These are phyloP conservation scores for Phialocephala subalpina DNA, from an alignment of 2,329 filamentous ascomycete species.

Conservation along the genomic window DNA sequence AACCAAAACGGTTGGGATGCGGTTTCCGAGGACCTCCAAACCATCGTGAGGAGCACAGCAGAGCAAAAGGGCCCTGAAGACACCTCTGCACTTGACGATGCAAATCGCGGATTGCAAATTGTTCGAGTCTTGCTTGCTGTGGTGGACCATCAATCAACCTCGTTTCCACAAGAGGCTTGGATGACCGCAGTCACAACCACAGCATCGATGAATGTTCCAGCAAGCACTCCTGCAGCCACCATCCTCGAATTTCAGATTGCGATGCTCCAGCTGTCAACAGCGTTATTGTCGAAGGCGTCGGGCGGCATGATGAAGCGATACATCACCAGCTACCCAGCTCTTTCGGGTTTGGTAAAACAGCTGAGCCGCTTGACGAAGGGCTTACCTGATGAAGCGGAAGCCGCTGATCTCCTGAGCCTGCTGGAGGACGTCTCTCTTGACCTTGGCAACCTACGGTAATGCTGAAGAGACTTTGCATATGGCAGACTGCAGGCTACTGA, in stretches of 20 bases:
- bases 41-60: slow-evolving; percentile 49
- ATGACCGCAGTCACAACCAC: slow-evolving; percentile 61
- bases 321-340: slow-evolving; percentile 57
- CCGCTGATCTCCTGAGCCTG: slow-evolving; percentile 49
- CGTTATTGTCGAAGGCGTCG: slow-evolving; percentile 56
- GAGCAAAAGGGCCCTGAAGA: slow-evolving; percentile 1
- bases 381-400: slow-evolving; percentile 39
- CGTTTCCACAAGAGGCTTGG: slow-evolving; percentile 59
- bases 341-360: slow-evolving; percentile 56
- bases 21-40: slow-evolving; percentile 58
- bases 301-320: slow-evolving; percentile 58
- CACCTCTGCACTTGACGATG: slow-evolving; percentile 43
- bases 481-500: background rate
- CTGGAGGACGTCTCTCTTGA: slow-evolving; percentile 54
- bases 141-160: slow-evolving; percentile 55
- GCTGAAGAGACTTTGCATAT: background rate
- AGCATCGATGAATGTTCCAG: slow-evolving; percentile 46
- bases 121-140: slow-evolving; percentile 62
- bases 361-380: slow-evolving; percentile 43
- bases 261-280: slow-evolving; percentile 62
- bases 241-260: slow-evolving; percentile 59
- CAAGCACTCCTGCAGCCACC: slow-evolving; percentile 20
- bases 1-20: slow-evolving; percentile 61
- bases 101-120: slow-evolving; percentile 61
- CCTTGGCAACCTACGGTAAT: slow-evolving; percentile 31